Evolutionary conservation across 2,329 filamentous ascomycete species (phyloP), one percentile per base, ranked within the genome.

Genomic region (Cladosporium sp.): DNA sequence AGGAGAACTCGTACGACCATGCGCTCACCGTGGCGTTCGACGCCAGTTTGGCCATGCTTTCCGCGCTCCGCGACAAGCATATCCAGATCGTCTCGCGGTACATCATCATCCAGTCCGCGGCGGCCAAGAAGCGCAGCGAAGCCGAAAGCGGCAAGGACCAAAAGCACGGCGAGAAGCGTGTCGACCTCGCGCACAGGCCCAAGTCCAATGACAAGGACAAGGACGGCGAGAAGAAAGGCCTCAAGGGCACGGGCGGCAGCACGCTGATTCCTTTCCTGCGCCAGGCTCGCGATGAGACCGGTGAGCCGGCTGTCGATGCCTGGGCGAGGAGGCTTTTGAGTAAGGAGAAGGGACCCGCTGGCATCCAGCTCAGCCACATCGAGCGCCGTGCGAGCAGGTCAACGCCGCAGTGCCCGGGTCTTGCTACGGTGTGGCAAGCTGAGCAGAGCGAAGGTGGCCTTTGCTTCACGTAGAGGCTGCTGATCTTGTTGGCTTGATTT

Each of bases 31-130:
- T 91, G 14, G 89, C 93, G 1, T 98, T 92, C 69, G 93, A 98
- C 64, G 89, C 90, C 6, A 95, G 90, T 66, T 77, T 98, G 7
- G 85, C 83, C 18, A 88, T 90, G 70, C 76, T 96, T 41, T 82
- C 83, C 9, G 76, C 79, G 16, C 85, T 96, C 65, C 85, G 91
- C 54, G 91, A 96, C 71, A 95, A 91, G 69, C 93, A 98, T 69
- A 95, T 98, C 63, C 87, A 89, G 68, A 92, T 98, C 61, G 93
- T 98, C 14, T 90, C 89, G 4, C 86, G 93, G 38, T 98, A 97
- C 74, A 95, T 98, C 69, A 87, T 98, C 63, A 76, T 93, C 59
- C 91, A 92, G 42, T 91, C 88, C 1, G 83, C 87, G 19, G 86
- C 92, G 69, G 81, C 84, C 6, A 63, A 61, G 52, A 62, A 62